These are phyloP conservation scores for Paecilomyces variotii DNA, from an alignment of 2,329 filamentous ascomycete genomes.

Conservation along the genomic window DNA sequence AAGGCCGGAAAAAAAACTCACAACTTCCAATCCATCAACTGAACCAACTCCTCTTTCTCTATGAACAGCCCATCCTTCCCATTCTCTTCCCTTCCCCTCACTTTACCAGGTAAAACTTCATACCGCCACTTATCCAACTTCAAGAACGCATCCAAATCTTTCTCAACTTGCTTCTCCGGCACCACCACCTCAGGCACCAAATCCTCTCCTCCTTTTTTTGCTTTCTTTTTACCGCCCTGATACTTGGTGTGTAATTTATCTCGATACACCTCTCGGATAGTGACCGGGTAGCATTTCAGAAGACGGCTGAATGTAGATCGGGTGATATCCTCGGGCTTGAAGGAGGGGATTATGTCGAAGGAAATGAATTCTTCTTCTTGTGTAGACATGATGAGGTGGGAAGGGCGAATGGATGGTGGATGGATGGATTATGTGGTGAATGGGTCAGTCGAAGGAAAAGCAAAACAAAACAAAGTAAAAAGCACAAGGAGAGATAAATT, in stretches of 20 bases:
- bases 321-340: slow-evolving; percentile 18
- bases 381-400: background rate
- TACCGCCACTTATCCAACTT: slow-evolving; percentile 33
- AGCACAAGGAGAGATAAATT: too few relatives aligned
- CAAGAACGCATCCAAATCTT: slow-evolving; percentile 19
- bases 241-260: slow-evolving; percentile 13
- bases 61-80: slow-evolving; percentile 13
- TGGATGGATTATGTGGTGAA: too few relatives aligned
- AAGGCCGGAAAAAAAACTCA: slow-evolving; percentile 14
- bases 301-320: slow-evolving; percentile 18
- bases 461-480: too few relatives aligned
- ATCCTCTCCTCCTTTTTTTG: slow-evolving; percentile 9
- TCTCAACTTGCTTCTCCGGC: slow-evolving; percentile 7
- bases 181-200: background rate
- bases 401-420: background rate
- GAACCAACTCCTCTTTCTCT: slow-evolving; percentile 27
- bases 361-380: background rate
- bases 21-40: slow-evolving; percentile 39
- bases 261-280: slow-evolving; percentile 16
- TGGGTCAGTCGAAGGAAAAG: too few relatives aligned
- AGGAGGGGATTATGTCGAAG: slow-evolving; percentile 1
- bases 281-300: slow-evolving; percentile 18
- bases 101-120: slow-evolving; percentile 18
- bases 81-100: slow-evolving; percentile 13
- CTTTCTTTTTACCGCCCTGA: slow-evolving; percentile 7